Base-by-base conservation (phyloP, 2,329 filamentous ascomycete species). In the Trichoderma semiorbis region DNA sequence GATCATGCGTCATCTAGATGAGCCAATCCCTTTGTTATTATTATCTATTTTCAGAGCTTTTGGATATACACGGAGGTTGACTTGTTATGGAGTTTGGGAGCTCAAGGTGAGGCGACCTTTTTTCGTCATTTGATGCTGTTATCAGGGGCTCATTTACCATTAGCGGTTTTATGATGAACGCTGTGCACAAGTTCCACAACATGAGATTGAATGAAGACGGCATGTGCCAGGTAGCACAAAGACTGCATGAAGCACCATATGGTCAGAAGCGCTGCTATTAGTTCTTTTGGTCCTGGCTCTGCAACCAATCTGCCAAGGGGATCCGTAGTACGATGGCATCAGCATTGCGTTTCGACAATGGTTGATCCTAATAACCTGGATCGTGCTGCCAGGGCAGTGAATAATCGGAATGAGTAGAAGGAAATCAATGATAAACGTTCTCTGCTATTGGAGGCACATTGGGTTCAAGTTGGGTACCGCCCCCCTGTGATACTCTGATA, bases 101-200 rank as follows among this genome's bases (percentile, higher is more conserved):
- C 65, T 60, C 65, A 69, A 72, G 71, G 71, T 72, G 71, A 72
- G 71, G 65, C 65, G 66, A 65, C 47, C 53, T 69, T 69, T 53
- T 63, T n/a, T 63, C n/a, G n/a, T 50, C 58, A 47, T 69, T 53
- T 34, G 28, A 28, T 69, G 47, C 3, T 60, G 30, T 16, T 50
- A 60, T 32, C 58, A 60, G 71, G 71, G 28, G 71, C 71, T 72
- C 65, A 69, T 69, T 69, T 63, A 50, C 63, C 34, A 30, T 30
- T 69, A 69, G 71, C 65, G 34, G 65, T 65, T 72, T 66, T 8
- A 26, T 47, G 50, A 36, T 24, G 14, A 12, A 43, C 24, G 50
- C 50, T 43, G 64, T 67, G 50, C 34, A 43, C 50, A 30, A 43
- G 11, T 43, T 43, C n/a, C 32, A 43, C 64, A 58, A 28, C 39